Conservation (phyloP, 495 filamentous ascomycete genomes). For the Darksidea phi region DNA sequence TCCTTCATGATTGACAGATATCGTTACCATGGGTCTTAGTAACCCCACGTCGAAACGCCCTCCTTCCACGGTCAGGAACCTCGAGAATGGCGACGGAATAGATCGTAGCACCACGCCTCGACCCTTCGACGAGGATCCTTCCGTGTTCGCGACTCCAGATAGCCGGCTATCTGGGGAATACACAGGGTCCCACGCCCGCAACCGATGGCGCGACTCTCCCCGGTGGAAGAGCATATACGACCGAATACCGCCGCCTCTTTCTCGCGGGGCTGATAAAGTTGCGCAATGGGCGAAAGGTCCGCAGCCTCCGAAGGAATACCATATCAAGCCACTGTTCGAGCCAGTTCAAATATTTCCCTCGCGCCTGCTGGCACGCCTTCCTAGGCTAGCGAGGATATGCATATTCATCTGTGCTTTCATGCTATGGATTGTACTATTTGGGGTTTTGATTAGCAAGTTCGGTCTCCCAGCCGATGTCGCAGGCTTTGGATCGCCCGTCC, state of each 20-base stretch:
- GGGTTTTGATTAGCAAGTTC: conserved; percentile 2
- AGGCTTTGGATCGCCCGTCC: conserved; percentile 21
- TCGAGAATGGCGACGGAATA: too few species aligned
- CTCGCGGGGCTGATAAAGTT: neutral
- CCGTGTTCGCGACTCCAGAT: too few species aligned
- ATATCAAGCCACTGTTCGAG: conserved; percentile 24
- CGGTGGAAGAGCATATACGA: neutral
- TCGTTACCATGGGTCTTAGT: too few species aligned
- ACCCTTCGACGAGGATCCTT: too few species aligned
- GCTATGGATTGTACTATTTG: conserved; percentile 23
- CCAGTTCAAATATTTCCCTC: conserved; percentile 15
- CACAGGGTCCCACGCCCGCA: neutral
- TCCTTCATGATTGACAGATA: too few species aligned
- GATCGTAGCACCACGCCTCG: too few species aligned
- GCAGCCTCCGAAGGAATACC: conserved; percentile 11
- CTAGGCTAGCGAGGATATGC: conserved; percentile 1
- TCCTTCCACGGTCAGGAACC: too few species aligned
- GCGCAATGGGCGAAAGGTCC: conserved; percentile 19
- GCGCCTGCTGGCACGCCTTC: conserved; percentile 12
- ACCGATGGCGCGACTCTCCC: neutral
- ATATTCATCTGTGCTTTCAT: conserved; percentile 4
- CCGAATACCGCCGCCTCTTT: conserved; percentile 7
- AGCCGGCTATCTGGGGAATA: neutral
- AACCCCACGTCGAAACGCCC: too few species aligned
- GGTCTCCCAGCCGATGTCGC: conserved; percentile 16